Evolutionary conservation across 768 basidiomycete genomes (phyloP).

Genomic region (Leccinum subtestaceum): DNA sequence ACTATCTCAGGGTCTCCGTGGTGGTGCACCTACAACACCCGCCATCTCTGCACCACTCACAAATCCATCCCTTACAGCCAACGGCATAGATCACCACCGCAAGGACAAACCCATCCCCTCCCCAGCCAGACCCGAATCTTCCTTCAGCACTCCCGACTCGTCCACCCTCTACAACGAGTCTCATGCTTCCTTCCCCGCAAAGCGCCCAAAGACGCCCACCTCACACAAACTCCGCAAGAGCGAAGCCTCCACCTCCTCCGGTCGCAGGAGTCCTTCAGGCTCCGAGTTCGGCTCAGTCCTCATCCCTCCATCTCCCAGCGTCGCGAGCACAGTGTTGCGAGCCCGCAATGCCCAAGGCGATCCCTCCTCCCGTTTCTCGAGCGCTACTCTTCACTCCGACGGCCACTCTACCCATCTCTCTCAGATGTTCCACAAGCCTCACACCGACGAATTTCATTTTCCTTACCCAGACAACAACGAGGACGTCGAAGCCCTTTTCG

Average conservation of each 20-base stretch:
- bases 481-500: conserved; percentile 79
- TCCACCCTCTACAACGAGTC: conserved; percentile 58
- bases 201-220: conserved; percentile 35
- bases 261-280: conserved; percentile 46
- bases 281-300: conserved; percentile 53
- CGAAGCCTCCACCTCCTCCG: conserved; percentile 54
- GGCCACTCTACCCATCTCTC: conserved; percentile 42
- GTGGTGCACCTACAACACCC: conserved; percentile 28
- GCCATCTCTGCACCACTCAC: conserved; percentile 80
- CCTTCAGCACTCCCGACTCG: conserved; percentile 54
- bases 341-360: conserved; percentile 56
- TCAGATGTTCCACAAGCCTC: conserved; percentile 53
- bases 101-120: conserved; percentile 47
- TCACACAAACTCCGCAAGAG: conserved; percentile 43
- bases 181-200: conserved; percentile 35
- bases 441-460: conserved; percentile 63
- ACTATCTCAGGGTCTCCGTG: conserved; percentile 48
- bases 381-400: conserved; percentile 41
- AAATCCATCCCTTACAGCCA: conserved; percentile 71
- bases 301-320: conserved; percentile 31
- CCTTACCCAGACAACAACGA: conserved; percentile 73
- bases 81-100: conserved; percentile 61
- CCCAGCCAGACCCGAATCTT: conserved; percentile 46
- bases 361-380: conserved; percentile 60
- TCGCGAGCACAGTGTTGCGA: conserved; percentile 40